A percentile compares a stretch with the other conserved stretches of the same genome.
Conservation (phyloP, 2,329 filamentous ascomycete genomes). For the Lecanicillium sp. region DNA sequence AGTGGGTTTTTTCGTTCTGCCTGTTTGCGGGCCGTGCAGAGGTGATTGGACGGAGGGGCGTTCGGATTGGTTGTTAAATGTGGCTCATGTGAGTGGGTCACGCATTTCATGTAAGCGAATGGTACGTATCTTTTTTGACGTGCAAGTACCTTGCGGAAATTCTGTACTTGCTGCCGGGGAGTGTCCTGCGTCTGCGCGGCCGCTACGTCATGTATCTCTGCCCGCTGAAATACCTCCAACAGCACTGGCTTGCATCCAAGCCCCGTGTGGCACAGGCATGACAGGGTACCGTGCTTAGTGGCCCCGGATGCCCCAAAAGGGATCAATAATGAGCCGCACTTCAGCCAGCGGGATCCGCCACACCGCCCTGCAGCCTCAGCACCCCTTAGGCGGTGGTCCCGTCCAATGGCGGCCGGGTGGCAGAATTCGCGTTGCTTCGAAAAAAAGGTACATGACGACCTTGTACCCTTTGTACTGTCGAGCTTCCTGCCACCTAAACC, state of each 20-base stretch:
- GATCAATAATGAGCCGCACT: conserved; percentile 13
- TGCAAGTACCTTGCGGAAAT: no score
- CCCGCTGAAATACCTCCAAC: no score
- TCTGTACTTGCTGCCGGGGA: no score
- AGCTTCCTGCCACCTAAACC: neutral
- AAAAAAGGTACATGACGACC: conserved; percentile 4
- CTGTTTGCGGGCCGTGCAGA: neutral
- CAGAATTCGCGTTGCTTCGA: neutral
- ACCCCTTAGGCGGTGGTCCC: no score
- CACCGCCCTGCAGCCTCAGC: conserved; percentile 11
- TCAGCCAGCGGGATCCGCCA: conserved; percentile 11
- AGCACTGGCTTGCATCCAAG: no score
- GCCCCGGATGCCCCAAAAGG: conserved; percentile 11
- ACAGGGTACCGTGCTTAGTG: no score
- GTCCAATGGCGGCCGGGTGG: neutral
- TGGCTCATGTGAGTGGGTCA: no score
- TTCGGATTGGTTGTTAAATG: neutral
- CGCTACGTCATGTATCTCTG: no score
- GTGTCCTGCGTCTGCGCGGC: no score
- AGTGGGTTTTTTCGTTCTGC: neutral
- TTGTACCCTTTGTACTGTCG: conserved; percentile 12
- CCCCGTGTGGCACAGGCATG: no score
- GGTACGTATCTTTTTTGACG: no score
- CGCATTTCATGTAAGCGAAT: no score
- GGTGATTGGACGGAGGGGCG: neutral